Evolutionary conservation across 148 eudicot species (phyloP).

Genomic region (Beta vulgaris): DNA sequence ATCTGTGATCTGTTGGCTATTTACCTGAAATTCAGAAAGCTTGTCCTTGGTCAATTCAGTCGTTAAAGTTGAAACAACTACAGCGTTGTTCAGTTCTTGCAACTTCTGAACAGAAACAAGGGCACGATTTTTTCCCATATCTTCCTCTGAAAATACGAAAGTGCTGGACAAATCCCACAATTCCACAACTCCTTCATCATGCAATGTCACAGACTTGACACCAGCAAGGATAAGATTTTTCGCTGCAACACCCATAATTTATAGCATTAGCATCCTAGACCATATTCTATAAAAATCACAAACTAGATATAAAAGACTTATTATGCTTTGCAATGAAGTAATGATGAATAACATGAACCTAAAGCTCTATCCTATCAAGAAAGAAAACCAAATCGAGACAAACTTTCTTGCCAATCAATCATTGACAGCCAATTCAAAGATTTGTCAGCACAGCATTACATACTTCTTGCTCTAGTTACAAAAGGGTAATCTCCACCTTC

Average conservation of each 20-base stretch:
- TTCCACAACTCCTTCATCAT: slow-evolving; percentile 67
- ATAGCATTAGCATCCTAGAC: slow-evolving; percentile 4
- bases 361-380: neutral
- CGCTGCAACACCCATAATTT: slow-evolving; percentile 42
- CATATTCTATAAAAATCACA: neutral
- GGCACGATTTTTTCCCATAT: slow-evolving; percentile 70
- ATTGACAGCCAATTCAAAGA: neutral
- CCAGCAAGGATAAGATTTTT: slow-evolving; percentile 85
- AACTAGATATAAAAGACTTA: neutral
- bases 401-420: neutral
- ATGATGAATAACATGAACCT: neutral
- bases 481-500: no score
- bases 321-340: neutral
- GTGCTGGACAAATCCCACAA: slow-evolving; percentile 79
- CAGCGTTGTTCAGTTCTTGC: slow-evolving; percentile 73
- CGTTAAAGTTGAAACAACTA: slow-evolving; percentile 51
- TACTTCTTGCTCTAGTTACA: no score
- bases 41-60: slow-evolving; percentile 51
- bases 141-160: slow-evolving; percentile 58
- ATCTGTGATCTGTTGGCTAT: neutral
- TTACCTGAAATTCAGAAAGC: slow-evolving; percentile 68
- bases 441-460: neutral
- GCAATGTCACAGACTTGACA: slow-evolving; percentile 80
- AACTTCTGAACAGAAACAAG: slow-evolving; percentile 57
- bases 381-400: neutral